phyloP scores from a whole-genome alignment of 148 eudicot genomes.

The Rhododendron vialii region DNA sequence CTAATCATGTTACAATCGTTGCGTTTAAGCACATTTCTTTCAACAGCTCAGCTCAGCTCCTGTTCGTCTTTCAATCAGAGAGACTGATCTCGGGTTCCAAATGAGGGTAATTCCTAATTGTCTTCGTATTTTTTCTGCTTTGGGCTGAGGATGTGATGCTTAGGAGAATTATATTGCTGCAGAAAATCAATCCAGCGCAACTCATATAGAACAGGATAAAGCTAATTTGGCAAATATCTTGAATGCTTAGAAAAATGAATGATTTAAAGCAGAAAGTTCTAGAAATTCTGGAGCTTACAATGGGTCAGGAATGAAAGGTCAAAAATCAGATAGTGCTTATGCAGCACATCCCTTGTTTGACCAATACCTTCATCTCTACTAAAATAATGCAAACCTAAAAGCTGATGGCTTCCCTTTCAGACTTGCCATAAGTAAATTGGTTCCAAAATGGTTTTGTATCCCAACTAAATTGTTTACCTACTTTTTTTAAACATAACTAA shows the following conservation, averaged over 20 bases:
- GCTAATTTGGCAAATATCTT: not conserved
- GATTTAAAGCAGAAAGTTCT: not conserved
- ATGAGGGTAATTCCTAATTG: not conserved
- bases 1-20: not conserved
- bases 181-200: not conserved
- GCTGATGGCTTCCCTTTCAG: not conserved
- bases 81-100: not conserved
- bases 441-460: not conserved
- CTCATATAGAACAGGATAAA: not conserved
- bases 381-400: not conserved
- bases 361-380: not conserved
- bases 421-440: not conserved
- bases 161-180: not conserved
- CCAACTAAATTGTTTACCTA: not conserved
- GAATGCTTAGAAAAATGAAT: not conserved
- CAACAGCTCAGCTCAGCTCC: not conserved
- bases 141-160: not conserved
- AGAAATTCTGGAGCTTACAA: not conserved
- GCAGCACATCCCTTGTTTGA: not conserved
- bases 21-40: not conserved
- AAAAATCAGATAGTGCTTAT: not conserved
- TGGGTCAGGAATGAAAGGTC: not conserved
- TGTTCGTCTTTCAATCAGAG: not conserved
- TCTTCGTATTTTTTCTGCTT: not conserved
- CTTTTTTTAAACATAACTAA: not conserved